These are phyloP conservation scores for Prunus fruticosa DNA, from an alignment of 306 rosid genomes.

Conservation along the genomic window DNA sequence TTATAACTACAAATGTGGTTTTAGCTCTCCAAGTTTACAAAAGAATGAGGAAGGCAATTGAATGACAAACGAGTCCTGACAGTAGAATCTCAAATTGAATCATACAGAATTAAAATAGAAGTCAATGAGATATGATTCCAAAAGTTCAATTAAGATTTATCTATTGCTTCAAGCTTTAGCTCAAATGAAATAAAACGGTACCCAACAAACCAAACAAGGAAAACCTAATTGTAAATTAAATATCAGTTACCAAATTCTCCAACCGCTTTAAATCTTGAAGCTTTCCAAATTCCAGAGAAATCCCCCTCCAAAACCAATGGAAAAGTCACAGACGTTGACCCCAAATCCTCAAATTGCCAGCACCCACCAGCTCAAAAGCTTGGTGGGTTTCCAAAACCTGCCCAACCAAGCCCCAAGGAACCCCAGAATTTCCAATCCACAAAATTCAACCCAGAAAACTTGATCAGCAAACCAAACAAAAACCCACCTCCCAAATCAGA, in stretches of 20 bases:
- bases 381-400: conserved; percentile 12
- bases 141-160: conserved; percentile 8
- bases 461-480: background rate
- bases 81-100: background rate
- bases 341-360: conserved; percentile 12
- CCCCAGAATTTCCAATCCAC: conserved; percentile 12
- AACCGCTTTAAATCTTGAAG: conserved; percentile 2
- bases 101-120: background rate
- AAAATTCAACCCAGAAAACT: background rate
- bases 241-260: conserved; percentile 2
- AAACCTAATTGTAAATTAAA: conserved; percentile 5
- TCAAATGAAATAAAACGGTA: background rate
- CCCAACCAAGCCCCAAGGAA: conserved; percentile 3
- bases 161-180: background rate
- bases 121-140: conserved; percentile 4
- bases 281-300: conserved; percentile 5
- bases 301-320: too few relatives aligned
- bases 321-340: conserved; percentile 3
- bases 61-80: background rate
- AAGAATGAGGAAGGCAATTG: background rate
- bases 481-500: background rate
- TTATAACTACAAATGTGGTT: background rate
- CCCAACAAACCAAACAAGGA: conserved; percentile 6
- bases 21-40: conserved; percentile 2
- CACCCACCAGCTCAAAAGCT: conserved; percentile 11